A percentile compares a stretch with the other conserved stretches of the same genome.
These are phyloP conservation scores for Gossypium trilobum DNA, from an alignment of 441 rosid genomes.

Conservation along the genomic window DNA sequence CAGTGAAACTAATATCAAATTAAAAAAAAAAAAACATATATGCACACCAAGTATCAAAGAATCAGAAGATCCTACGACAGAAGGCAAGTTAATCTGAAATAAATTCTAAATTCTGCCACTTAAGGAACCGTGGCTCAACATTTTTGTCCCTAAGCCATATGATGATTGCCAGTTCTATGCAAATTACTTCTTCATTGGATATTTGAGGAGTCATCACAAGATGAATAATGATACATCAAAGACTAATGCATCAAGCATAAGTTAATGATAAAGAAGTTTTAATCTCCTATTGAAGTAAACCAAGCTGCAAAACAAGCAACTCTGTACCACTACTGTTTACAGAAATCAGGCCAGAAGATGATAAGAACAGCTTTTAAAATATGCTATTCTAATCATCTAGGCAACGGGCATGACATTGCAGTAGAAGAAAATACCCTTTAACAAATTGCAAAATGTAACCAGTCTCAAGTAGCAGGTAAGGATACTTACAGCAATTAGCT, in stretches of 20 bases:
- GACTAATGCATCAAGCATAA: background rate
- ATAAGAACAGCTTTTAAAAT: background rate
- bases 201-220: background rate
- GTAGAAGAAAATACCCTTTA: background rate
- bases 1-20: background rate
- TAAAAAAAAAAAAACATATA: background rate
- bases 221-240: background rate
- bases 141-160: background rate
- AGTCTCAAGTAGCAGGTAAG: slow-evolving; percentile 4
- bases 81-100: background rate
- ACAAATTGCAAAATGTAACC: background rate
- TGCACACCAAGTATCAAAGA: background rate
- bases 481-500: slow-evolving; percentile 75
- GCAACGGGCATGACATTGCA: background rate
- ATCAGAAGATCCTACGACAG: background rate
- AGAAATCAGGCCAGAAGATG: background rate
- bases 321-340: background rate
- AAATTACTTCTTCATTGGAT: background rate
- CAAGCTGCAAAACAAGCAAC: background rate
- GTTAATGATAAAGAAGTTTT: background rate
- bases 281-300: background rate
- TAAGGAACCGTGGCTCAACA: background rate
- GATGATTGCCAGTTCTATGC: background rate
- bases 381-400: background rate
- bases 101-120: slow-evolving; percentile 1